Percentiles rank a stretch among this genome's conserved stretches.
phyloP scores from a whole-genome alignment of 176 grass and related monocot genomes.

The Aegilops tauschii region DNA sequence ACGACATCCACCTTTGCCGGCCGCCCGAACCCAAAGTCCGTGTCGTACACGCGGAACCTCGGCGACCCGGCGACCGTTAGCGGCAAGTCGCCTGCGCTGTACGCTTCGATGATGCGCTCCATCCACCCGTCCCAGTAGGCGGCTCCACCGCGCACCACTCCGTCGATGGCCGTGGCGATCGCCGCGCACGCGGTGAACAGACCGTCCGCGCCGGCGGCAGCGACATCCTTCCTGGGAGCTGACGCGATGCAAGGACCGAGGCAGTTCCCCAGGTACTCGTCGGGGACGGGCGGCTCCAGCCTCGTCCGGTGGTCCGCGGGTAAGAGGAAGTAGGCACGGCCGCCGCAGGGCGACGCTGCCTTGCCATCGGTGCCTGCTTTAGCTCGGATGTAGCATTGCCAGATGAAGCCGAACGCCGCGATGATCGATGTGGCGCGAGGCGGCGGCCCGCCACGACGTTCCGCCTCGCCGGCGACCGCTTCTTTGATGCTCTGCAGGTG shows the following conservation, averaged over 20 bases:
- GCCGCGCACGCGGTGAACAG: conserved; percentile 4
- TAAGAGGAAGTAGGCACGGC: conserved; percentile 9
- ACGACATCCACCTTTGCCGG: not conserved
- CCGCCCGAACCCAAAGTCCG: not conserved
- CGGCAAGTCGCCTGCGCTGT: not conserved
- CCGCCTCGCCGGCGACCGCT: not conserved
- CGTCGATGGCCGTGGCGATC: conserved; percentile 18
- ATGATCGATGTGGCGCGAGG: conserved; percentile 32
- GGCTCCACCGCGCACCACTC: not conserved
- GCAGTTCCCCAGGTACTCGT: conserved; percentile 62
- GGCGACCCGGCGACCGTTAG: not conserved
- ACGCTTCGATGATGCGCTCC: not conserved
- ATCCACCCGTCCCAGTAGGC: not conserved
- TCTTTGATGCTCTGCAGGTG: conserved; percentile 30
- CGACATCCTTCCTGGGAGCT: not conserved
- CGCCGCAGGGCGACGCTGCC: not conserved
- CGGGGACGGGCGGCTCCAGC: conserved; percentile 34
- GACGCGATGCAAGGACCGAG: not conserved
- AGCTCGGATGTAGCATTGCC: not conserved
- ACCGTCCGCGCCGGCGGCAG: not conserved
- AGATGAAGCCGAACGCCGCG: not conserved
- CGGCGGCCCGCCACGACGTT: not conserved
- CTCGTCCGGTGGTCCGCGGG: conserved; percentile 15
- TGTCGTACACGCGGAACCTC: conserved; percentile 7
- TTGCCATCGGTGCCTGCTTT: not conserved